Evolutionary conservation across 2,329 filamentous ascomycete species (phyloP), one percentile per base, ranked within the genome.

Genomic region (Pleoardoris graminearum): DNA sequence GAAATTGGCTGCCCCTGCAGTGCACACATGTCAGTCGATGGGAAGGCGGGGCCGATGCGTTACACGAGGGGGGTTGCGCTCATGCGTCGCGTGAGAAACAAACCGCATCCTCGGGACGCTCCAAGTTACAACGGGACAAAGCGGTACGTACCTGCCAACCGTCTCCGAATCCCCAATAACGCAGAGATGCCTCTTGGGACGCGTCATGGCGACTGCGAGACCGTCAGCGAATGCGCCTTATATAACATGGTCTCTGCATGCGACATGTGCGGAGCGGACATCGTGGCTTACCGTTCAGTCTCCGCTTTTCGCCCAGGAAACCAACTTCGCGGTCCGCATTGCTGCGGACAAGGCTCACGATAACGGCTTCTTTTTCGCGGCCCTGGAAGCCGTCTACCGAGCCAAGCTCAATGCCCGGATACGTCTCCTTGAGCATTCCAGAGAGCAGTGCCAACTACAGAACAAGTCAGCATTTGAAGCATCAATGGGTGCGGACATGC

Each of bases 321-420:
- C 94, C 94, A 12, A 97, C 92, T 71, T 97, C 91, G 45, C 87
- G 85, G 43, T 91, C 84, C 5, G 85, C 61, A 70, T 99, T 99
- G 74, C 92, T 97, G 60, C 94, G 83, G 51, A 99, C 94, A n/a
- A 97, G 82, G 72, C 88, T 96, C 46, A 99, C 87, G 33, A 99
- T 83, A 14, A 99, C 87, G 2, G 90, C 94, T 73, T 99, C 94
- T 75, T 99, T 99, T 75, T 99, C 94, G 16, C 94, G 85, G 29
- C 94, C 94, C 73, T 99, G 94, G 71, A 99, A 99, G 2, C 93
- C 94, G 73, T 99, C 94, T 2, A 99, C 90, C 65, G 91, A 96
- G 29, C 94, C 94, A n/a, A 99, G 80, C 73, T 99, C 94, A 45
- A 99, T 85, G 11, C 88, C 91, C 0, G 89, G 88, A 64, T 88